Percentiles rank a stretch among this genome's conserved stretches.
Evolutionary conservation across 2,329 filamentous ascomycete species (phyloP).

Genomic region (Trichoderma arundinaceum): DNA sequence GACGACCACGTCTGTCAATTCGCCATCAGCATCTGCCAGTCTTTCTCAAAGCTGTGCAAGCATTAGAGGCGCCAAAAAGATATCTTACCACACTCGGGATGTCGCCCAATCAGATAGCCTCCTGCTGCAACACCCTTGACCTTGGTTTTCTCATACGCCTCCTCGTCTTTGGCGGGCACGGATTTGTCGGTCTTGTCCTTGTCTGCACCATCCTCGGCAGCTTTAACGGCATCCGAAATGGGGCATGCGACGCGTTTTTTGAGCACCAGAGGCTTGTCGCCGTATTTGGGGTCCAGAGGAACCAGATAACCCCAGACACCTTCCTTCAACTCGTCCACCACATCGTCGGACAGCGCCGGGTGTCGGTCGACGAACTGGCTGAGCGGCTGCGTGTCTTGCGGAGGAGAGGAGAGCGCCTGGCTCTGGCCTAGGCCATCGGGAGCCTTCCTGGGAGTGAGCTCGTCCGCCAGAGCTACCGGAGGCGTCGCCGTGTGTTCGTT

Average conservation of each 20-base stretch:
- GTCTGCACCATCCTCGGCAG: slow-evolving; percentile 45
- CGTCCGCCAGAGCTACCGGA: slow-evolving; percentile 63
- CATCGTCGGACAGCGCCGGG: slow-evolving; percentile 75
- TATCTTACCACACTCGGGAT: slow-evolving; percentile 86
- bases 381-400: slow-evolving; percentile 66
- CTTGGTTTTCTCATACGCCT: slow-evolving; percentile 67
- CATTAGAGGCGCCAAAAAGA: not conserved
- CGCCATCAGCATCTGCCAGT: not conserved
- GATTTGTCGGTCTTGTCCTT: slow-evolving; percentile 42
- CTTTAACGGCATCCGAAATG: slow-evolving; percentile 54
- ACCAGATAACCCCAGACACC: slow-evolving; percentile 97
- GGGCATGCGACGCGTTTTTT: slow-evolving; percentile 75
- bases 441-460: slow-evolving; percentile 57
- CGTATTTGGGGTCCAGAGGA: slow-evolving; percentile 74
- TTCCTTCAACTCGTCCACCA: slow-evolving; percentile 80
- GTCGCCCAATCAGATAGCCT: slow-evolving; percentile 89
- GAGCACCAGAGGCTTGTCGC: slow-evolving; percentile 70
- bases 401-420: slow-evolving; percentile 62
- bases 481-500: slow-evolving; percentile 78
- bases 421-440: slow-evolving; percentile 55
- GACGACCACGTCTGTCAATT: slow-evolving; percentile 66
- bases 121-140: slow-evolving; percentile 68
- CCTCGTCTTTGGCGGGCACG: slow-evolving; percentile 58
- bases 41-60: not conserved
- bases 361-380: slow-evolving; percentile 77